Base-by-base conservation (phyloP, 805 yeast genomes). In the Candida argentea region DNA sequence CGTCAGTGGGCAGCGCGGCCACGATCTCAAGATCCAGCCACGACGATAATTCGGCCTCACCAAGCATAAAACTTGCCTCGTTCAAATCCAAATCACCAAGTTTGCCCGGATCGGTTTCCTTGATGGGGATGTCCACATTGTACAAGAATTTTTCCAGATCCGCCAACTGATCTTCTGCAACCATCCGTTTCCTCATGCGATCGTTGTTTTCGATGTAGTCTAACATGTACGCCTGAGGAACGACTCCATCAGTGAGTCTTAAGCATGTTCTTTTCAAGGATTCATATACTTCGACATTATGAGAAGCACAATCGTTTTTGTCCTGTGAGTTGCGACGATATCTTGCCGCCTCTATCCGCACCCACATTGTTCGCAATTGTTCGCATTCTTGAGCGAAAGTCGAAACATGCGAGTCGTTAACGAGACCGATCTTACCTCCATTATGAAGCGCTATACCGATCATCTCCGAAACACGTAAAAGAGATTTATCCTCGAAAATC, bases 121-220 rank as follows among this genome's bases (percentile, higher is more conserved):
- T 35, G 18, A 28, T 28, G 1, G 73, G 71, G 4, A 65, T 61
- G 11, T 52, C 57, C 14, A 61, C 50, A 16, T 51, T 51, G 29
- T 64, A 65, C 1, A 63, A 48, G 8, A 69, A 39, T 28, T 57
- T 57, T 30, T 69, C 67, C 6, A 65, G 57, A 8, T 60, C 65
- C 2, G 62, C 52, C 5, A 63, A 35, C 22, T 69, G 69, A 32
- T 67, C 70, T 32, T 70, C 74, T 12, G 73, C 68, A 4, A 77
- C 47, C 25, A 83, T 44, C 33, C 81, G 57, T 33, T 65, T 74
- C 34, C 87, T 59, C 70, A 73, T 77, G 37, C 89, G 55, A 39
- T 76, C 74, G 16, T 65, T 57, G 19, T 83, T 81, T 45, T 84
- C 94, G 28, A 77, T 72, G 17, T 68, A 65, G 44, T 82, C 93